Conservation (phyloP, 2,329 filamentous ascomycete genomes). For the Alternaria metachromatica region DNA sequence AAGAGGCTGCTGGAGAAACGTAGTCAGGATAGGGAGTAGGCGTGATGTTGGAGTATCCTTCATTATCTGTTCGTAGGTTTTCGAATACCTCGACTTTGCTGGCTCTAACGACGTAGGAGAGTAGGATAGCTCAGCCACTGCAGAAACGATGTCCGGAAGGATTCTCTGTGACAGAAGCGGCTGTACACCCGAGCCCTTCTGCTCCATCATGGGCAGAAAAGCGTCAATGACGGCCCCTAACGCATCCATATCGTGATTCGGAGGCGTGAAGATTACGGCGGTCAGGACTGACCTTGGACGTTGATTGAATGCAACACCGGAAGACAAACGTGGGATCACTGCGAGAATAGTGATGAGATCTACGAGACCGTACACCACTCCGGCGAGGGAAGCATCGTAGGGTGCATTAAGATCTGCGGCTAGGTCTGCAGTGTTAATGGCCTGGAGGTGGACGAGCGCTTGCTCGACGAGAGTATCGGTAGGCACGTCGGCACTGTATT, state of each 20-base stretch:
- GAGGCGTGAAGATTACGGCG: constrained; percentile 15
- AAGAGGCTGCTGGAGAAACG: constrained; percentile 67
- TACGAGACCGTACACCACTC: constrained; percentile 48
- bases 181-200: constrained; percentile 40
- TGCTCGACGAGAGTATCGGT: constrained; percentile 30
- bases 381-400: constrained; percentile 48
- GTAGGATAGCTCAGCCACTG: constrained; percentile 44
- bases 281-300: constrained; percentile 45
- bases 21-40: constrained; percentile 67
- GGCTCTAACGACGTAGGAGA: constrained; percentile 28
- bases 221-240: constrained; percentile 22
- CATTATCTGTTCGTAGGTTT: constrained; percentile 28
- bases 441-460: constrained; percentile 39
- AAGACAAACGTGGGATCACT: constrained; percentile 44
- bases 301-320: constrained; percentile 41
- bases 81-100: constrained; percentile 16
- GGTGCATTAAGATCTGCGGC: constrained; percentile 40
- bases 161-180: constrained; percentile 46
- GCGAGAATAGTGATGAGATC: constrained; percentile 44
- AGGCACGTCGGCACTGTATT: constrained; percentile 13
- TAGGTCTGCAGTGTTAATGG: constrained; percentile 45
- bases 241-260: constrained; percentile 12
- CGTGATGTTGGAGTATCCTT: constrained; percentile 56
- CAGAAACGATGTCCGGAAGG: constrained; percentile 45
- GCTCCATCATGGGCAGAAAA: constrained; percentile 35